Evolutionary conservation across 768 basidiomycete genomes (phyloP).

Genomic region (Leccinum olivaceopallidum): DNA sequence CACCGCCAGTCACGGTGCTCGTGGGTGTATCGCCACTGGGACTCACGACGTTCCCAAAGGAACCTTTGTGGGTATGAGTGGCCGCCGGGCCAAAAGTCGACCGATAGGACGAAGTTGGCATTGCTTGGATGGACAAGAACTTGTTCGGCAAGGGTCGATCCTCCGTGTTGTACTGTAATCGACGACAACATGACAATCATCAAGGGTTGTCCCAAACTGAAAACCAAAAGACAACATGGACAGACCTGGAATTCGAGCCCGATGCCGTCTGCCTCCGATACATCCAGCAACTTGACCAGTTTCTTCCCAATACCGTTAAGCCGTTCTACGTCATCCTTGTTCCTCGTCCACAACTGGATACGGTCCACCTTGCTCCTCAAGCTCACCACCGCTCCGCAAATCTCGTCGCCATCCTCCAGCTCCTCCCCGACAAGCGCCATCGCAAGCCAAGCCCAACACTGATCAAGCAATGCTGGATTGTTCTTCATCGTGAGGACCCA

Average conservation of each 20-base stretch:
- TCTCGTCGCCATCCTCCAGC: conserved; percentile 67
- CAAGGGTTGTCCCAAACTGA: not conserved
- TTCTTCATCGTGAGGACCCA: conserved; percentile 95
- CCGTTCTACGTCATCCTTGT: conserved; percentile 82
- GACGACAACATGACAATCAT: not conserved
- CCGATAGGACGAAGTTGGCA: conserved; percentile 67
- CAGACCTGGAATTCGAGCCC: conserved; percentile 89
- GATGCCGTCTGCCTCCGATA: conserved; percentile 82
- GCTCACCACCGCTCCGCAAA: conserved; percentile 87
- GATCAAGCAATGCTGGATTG: conserved; percentile 74
- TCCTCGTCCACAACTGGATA: conserved; percentile 89
- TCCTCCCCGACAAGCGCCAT: conserved; percentile 82
- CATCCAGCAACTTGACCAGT: conserved; percentile 77
- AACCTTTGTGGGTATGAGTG: conserved; percentile 22
- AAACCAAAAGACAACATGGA: conserved; percentile 33
- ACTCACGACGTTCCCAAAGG: conserved; percentile 19
- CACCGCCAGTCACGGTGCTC: conserved; percentile 37
- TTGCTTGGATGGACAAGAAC: conserved; percentile 76
- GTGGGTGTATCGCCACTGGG: conserved; percentile 27
- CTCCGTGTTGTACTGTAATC: conserved; percentile 76
- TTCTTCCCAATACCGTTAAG: conserved; percentile 84
- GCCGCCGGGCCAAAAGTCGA: conserved; percentile 54
- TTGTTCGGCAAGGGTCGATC: conserved; percentile 80
- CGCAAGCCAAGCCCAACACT: conserved; percentile 87
- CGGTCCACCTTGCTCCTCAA: conserved; percentile 84